Base-by-base conservation (phyloP, 2,329 filamentous ascomycete species). In the Alternaria ventricosa region DNA sequence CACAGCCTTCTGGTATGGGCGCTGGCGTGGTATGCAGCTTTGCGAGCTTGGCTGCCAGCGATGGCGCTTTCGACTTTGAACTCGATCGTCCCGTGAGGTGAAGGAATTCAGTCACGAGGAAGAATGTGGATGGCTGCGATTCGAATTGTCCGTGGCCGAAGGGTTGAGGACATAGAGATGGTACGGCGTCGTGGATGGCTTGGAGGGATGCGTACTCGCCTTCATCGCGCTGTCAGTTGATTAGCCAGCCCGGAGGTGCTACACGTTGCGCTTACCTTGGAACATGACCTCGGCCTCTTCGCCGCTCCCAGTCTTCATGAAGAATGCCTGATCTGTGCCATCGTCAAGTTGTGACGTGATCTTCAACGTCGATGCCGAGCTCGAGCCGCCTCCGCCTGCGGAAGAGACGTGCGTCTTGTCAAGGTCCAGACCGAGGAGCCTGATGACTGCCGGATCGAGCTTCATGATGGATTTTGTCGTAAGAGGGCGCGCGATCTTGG, bases 121-220 rank as follows among this genome's bases (percentile, higher is more conserved):
- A 87, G 2, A 83, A 84, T 1, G 79, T 83, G 27, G 87, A 83
- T 2, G 84, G 74, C 1, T 76, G 74, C 1, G 82, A 79, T 11
- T 83, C 79, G 10, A 90, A 81, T 1, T 79, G 68, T 1, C 94
- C 94, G 75, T 92, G 88, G 33, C 91, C 92, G 75, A 93, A 86
- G 0, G 92, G 90, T 50, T 85, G 84, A 0, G 94, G 94, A 74
- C 92, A 95, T 57, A 97, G 87, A 30, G 86, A 86, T 1, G 93
- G 91, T 0, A 96, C 90, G 13, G 84, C 84, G 49, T 83, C 75
- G 76, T 93, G 87, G 69, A 98, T 92, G 57, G 93, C 92, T 75
- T 94, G 94, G 58, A 97, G 87, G 3, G 93, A 96, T 54, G 88
- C 87, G 75, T 93, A 90, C 80, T 97, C 95, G 64, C 94, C 92